Base-by-base conservation (phyloP, 495 filamentous ascomycete genomes). In the Penicillium bovifimosum region DNA sequence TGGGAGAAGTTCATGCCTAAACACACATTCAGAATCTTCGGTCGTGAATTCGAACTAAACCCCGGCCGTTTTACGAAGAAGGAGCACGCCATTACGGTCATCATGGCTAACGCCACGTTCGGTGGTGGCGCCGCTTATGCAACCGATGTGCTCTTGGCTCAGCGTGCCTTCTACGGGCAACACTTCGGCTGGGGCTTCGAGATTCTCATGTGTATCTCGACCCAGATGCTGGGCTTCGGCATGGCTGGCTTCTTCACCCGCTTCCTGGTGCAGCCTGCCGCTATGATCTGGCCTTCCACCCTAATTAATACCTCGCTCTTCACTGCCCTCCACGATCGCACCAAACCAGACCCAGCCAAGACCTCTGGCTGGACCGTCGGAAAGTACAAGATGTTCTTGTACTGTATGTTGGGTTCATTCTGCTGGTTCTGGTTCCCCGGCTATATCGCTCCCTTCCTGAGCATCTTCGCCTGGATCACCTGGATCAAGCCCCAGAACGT, bases 11-110 rank as follows among this genome's bases (percentile, higher is more conserved):
- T 67, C 10, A 67, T 85, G 65, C 86, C 86, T 0, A 61, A 66
- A 10, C 71, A 69, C 55, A 68, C 71, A 27, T 74, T 81, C 58
- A 72, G 50, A 32, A 62, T 81, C 14, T 82, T 86, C 51, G 84
- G 85, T 9, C 33, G 75, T 29, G 61, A 71, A 18, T 80, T 74
- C 62, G 77, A 75, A 18, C 65, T 88, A 13, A 89, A 89, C 59
- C 85, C 85, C 0, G 84, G 86, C 1, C 78, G 76, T 6, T 90
- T 87, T 72, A 89, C 85, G 66, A 82, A 87, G 64, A 90, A 90
- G 60, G 85, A 88, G 57, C 86, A 90, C 60, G 73, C 84, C 6
- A 73, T 90, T 42, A 82, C 86, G 31, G 83, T 86, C n/a, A 80
- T 89, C 58, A 89, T 89, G 86, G 71, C 72, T 34, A 75, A 75